Conservation (phyloP, 495 filamentous ascomycete species). For the Astrocystis sublimbata region DNA sequence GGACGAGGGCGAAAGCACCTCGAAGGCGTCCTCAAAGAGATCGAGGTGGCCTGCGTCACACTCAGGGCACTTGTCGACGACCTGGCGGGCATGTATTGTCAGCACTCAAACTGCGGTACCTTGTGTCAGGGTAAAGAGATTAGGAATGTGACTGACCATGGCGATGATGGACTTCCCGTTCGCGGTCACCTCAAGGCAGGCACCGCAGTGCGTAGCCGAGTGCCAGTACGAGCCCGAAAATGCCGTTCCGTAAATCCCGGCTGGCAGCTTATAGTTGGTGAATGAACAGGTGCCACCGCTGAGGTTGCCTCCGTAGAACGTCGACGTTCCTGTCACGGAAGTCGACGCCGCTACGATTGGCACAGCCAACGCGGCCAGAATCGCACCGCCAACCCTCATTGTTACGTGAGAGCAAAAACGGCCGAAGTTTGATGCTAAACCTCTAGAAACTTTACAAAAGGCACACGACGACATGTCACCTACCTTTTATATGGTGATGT, state of each 20-base stretch:
- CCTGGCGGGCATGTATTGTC: constrained; percentile 36
- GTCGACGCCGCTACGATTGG: constrained; percentile 3
- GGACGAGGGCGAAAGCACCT: constrained; percentile 38
- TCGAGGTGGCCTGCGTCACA: constrained; percentile 60
- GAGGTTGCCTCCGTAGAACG: constrained; percentile 61
- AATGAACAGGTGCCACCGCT: constrained; percentile 60
- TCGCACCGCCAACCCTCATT: neutral
- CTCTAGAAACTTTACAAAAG: neutral
- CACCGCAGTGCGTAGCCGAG: constrained; percentile 55
- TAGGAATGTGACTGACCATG: constrained; percentile 49
- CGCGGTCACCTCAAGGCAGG: constrained; percentile 57
- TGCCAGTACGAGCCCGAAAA: constrained; percentile 54
- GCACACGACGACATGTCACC: neutral
- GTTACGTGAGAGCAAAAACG: neutral
- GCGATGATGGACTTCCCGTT: constrained; percentile 59
- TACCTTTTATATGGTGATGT: constrained; percentile 11
- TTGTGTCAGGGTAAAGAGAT: neutral
- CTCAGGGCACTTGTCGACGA: constrained; percentile 63
- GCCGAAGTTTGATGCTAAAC: neutral
- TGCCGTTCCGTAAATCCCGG: constrained; percentile 55
- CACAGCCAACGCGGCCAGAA: constrained; percentile 7
- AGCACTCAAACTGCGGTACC: neutral
- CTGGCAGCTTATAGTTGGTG: constrained; percentile 58
- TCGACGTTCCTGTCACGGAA: constrained; percentile 42
- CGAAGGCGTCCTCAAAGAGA: constrained; percentile 59